Percentiles rank a stretch among this genome's conserved stretches.
These are phyloP conservation scores for Taxillus chinensis DNA, from an alignment of 164 flowering plant genomes.

Conservation along the genomic window DNA sequence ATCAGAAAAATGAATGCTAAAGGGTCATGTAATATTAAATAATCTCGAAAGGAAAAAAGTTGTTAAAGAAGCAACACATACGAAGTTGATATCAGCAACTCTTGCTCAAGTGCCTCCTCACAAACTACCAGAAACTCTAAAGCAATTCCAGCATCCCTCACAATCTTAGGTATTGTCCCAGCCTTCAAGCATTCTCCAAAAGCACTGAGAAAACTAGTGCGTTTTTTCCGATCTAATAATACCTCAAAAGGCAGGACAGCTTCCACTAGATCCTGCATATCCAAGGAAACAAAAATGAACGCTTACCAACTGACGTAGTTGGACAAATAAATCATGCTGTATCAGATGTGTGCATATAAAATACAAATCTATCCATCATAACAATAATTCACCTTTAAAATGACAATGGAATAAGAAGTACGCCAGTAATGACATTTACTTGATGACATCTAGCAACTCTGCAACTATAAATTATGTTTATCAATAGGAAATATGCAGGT, in stretches of 20 bases:
- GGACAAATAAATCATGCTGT: too few species aligned
- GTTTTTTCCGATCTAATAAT: constrained; percentile 60
- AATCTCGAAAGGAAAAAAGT: too few species aligned
- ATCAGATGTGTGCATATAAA: too few species aligned
- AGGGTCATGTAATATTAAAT: not conserved
- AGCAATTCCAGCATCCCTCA: constrained; percentile 74
- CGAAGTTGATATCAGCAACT: constrained; percentile 82
- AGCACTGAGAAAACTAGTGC: constrained; percentile 36
- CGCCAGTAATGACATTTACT: too few species aligned
- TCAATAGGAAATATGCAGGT: too few species aligned
- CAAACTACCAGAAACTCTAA: constrained; percentile 70
- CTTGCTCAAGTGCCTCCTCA: constrained; percentile 87
- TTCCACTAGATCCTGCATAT: constrained; percentile 75
- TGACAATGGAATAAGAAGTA: too few species aligned
- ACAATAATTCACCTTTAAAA: too few species aligned
- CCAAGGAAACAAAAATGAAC: constrained; percentile 6
- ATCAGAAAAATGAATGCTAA: not conserved
- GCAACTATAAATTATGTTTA: too few species aligned
- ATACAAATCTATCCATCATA: too few species aligned
- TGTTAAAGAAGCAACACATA: constrained; percentile 24
- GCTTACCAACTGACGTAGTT: not conserved
- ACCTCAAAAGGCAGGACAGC: constrained; percentile 91
- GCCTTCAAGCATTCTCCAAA: constrained; percentile 25
- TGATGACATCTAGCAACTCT: too few species aligned
- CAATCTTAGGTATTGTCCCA: constrained; percentile 46